Evolutionary conservation across 2,329 filamentous ascomycete species (phyloP), one percentile per base, ranked within the genome.

Genomic region (Diaporthe citri): DNA sequence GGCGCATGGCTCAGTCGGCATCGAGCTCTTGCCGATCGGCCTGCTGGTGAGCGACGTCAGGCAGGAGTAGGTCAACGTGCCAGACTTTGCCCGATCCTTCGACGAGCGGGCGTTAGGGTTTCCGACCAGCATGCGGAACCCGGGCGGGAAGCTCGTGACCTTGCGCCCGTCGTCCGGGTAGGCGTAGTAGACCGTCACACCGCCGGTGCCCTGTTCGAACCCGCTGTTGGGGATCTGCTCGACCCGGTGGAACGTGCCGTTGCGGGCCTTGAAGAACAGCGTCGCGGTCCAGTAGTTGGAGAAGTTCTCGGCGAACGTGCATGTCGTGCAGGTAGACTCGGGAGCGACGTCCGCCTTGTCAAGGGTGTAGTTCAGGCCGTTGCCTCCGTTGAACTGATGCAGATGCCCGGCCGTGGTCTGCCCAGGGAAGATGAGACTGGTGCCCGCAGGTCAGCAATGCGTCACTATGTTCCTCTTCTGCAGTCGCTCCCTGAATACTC

Each of bases 41-140:
- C 83, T 85, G 71, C 80, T 81, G 56, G 80, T 77, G 59, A 81
- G 81, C 71, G 86, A 78, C 13, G 48, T 55, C 41, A 86, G 80
- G 75, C 85, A 86, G 3, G 85, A 86, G 77, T 85, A 87, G 7
- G 85, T 86, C 57, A 87, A 81, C 77, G 86, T 85, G 41, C 83
- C 82, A 77, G 84, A 86, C 46, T 82, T 81, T 55, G 81, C 79
- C 12, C 84, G 81, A 51, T 85, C 71, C 12, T 79, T 36, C 17
- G 62, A 67, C 17, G 62, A 67, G 48, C 64, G 64, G 13, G 48
- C 48, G 2, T 1, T 5, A n/a, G 64, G 34, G 64, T 69, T 82
- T 43, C 85, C 86, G 64, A 86, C 80, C 60, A 87, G 82, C 85
- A 87, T 87, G 34, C 85, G 82, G 80, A 87, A 87, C 2, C 86